These are phyloP conservation scores for Eucalyptus marginata DNA, from an alignment of 345 rosid species.

Conservation along the genomic window DNA sequence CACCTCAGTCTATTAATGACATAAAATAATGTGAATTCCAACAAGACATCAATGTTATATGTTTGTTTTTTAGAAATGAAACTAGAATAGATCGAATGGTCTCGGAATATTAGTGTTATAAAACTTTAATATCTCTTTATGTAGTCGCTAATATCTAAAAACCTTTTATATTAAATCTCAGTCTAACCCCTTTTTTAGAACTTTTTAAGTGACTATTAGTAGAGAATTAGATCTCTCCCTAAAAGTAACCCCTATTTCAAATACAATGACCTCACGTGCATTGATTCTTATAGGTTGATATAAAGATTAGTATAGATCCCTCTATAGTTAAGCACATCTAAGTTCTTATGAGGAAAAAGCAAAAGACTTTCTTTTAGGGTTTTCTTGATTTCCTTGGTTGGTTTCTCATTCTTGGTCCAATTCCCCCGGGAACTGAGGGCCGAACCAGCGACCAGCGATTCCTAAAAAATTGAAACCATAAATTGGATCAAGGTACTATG, in stretches of 20 bases:
- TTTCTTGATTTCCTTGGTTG: background rate
- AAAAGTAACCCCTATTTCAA: background rate
- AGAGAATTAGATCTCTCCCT: background rate
- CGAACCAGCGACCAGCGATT: accelerated
- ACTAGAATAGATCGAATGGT: too few species aligned
- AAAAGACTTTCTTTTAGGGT: background rate
- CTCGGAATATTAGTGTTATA: too few species aligned
- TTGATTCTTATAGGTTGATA: background rate
- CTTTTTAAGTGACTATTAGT: background rate
- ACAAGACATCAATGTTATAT: too few species aligned
- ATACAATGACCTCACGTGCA: background rate
- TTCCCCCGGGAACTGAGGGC: accelerated
- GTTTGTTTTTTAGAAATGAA: too few species aligned
- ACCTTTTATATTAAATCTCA: background rate
- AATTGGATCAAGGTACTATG: accelerated
- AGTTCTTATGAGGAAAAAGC: background rate
- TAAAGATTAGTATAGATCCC: background rate
- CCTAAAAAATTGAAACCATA: background rate
- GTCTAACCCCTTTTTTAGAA: too few species aligned
- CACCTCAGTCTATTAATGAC: too few species aligned
- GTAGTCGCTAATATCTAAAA: accelerated
- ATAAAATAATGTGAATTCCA: too few species aligned
- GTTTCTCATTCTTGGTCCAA: too few species aligned
- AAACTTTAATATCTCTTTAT: background rate
- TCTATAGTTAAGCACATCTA: background rate